Evolutionary conservation across 1,284 basidiomycete genomes (phyloP).

Genomic region (Singerocomus inundabilis): DNA sequence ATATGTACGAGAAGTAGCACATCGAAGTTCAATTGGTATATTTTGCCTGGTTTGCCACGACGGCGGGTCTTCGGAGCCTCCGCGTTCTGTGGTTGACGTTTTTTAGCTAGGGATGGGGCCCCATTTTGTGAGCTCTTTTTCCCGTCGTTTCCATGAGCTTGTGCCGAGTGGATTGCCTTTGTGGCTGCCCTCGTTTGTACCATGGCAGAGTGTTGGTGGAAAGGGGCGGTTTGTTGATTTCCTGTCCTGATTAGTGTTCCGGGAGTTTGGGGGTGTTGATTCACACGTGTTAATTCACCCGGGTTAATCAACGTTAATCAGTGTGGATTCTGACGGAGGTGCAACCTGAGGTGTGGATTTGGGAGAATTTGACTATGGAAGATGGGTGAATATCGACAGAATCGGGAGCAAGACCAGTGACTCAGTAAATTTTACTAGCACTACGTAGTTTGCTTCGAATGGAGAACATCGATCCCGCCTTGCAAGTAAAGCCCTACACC

Average conservation of each 20-base stretch:
- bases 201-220: too few species aligned
- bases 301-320: too few species aligned
- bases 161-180: neutral
- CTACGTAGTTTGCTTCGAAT: too few species aligned
- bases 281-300: neutral
- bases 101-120: neutral
- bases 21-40: conserved; percentile 13
- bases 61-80: neutral
- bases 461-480: too few species aligned
- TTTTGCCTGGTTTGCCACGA: neutral
- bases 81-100: neutral
- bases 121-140: rapidly evolving
- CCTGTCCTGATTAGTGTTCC: too few species aligned
- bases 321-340: neutral
- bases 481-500: too few species aligned
- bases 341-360: neutral
- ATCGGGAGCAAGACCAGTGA: too few species aligned
- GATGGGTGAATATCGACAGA: too few species aligned
- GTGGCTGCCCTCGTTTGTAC: conserved; percentile 2
- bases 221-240: too few species aligned
- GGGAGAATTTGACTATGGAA: neutral
- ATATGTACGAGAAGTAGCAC: conserved; percentile 7
- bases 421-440: too few species aligned
- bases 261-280: neutral
- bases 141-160: neutral